Base-by-base conservation (phyloP, 2,329 filamentous ascomycete species). In the Talaromyces sp. region DNA sequence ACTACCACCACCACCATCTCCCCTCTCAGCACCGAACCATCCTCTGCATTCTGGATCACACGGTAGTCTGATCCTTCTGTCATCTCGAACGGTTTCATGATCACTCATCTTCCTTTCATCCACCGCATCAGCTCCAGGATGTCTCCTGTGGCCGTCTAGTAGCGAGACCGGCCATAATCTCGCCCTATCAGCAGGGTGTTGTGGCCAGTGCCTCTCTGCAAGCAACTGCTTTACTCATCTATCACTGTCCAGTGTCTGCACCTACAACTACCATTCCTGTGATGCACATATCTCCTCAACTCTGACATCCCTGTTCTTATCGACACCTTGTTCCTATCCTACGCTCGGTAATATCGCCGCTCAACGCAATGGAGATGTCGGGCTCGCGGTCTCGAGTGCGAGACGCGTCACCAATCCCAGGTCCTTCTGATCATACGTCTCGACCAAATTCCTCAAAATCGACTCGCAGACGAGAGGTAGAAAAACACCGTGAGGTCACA, bases 381-480 rank as follows among this genome's bases (percentile, higher is more conserved):
- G 60, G 33, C 66, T 64, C 63, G 50, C 66, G 58, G 31, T 63
- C 67, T 50, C 54, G 58, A 35, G 22, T 54, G 14, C 66, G 63
- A 67, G 66, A 68, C 67, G 67, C 66, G 66, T 68, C 67, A 27
- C 63, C 66, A 33, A 59, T 58, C 24, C 63, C 43, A 41, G 63
- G 61, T 39, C 56, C 63, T 10, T 43, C 59, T 31, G 35, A 45
- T 33, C 64, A 62, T 60, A 39, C 60, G 5, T 49, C 67, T 60
- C 56, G 59, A 37, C 60, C 47, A 33, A 16, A 56, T 13, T 57
- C 59, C 31, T 60, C 66, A 33, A 63, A 68, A 31, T 45, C 69
- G 13, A 43, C 22, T 62, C 68, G 49, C 60, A 66, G 63, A 68
- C 68, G 67, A 67, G 72, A 71, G 22, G 76, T 77, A 72, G 70